phyloP scores from a whole-genome alignment of 1,284 basidiomycete genomes.

The Gastroboletus turbinatus region DNA sequence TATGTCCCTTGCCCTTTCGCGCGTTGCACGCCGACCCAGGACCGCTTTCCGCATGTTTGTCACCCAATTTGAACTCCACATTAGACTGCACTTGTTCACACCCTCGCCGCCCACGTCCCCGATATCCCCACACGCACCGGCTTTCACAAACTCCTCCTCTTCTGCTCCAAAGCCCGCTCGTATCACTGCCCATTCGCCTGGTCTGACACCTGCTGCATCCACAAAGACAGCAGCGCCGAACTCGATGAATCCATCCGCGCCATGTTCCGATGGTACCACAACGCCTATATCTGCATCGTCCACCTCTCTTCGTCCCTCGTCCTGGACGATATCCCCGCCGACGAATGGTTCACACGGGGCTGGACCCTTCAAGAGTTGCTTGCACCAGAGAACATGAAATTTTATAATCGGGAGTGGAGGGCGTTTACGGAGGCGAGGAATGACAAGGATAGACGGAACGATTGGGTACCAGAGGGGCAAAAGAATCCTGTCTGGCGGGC shows the following conservation, averaged over 20 bases:
- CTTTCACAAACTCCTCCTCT: constrained; percentile 6
- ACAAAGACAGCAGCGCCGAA: constrained; percentile 12
- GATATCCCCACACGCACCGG: not conserved
- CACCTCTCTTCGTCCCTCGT: constrained; percentile 6
- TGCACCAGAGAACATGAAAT: constrained; percentile 6
- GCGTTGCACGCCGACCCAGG: not conserved
- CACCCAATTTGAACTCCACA: not conserved
- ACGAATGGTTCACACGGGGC: constrained; percentile 11
- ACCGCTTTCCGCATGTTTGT: not conserved
- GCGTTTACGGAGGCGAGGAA: constrained; percentile 1
- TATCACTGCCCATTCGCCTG: constrained; percentile 9
- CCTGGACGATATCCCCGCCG: not conserved
- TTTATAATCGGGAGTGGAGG: constrained; percentile 7
- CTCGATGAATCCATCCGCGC: constrained; percentile 16
- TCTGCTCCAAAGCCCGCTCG: constrained; percentile 12
- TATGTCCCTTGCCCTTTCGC: not conserved
- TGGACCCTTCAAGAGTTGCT: constrained; percentile 16
- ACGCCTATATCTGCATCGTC: constrained; percentile 12
- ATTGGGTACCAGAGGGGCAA: not conserved
- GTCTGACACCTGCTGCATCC: constrained; percentile 13
- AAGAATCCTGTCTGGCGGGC: constrained; percentile 5
- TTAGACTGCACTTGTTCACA: not conserved
- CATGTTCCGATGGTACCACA: constrained; percentile 18
- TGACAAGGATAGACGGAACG: constrained; percentile 4
- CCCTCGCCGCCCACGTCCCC: not conserved